Evolutionary conservation across 2,329 filamentous ascomycete genomes (phyloP), one percentile per base, ranked within the genome.

Genomic region (Penicillium brasilianum): DNA sequence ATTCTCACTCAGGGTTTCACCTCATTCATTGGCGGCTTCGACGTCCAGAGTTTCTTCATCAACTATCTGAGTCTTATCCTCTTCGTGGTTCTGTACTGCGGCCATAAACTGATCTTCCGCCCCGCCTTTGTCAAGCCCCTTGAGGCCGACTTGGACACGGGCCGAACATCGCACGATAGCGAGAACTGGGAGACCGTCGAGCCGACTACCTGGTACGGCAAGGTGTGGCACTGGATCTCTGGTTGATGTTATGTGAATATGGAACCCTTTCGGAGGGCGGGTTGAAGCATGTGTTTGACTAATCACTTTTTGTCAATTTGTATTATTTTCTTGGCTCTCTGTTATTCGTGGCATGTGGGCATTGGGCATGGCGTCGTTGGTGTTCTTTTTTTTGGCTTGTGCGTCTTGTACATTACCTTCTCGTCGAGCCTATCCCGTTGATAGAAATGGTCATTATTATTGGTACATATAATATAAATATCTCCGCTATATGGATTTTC

Each of bases 1-100:
- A 82, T 87, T 50, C 57, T 91, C 34, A 90, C 88, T 0, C 87
- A 87, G 70, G 89, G 88, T 4, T 91, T 90, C 76, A 86, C 86
- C 16, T 82, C 84, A 7, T 90, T 90, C 70, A 87, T 90, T 46
- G 78, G 76, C 0, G 37, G 60, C 13, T 91, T 88, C 85, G 78
- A 78, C 67, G 83, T 83, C 1, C 79, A 80, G 61, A 77, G 81
- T 39, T 91, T 91, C 69, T 89, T 90, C 63, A 82, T 85, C 2
- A 81, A 84, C 13, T 91, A 90, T 67, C 73, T 90, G 66, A 88
- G 86, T 65, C 71, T 90, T 58, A 85, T 90, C 22, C 69, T 90
- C 4, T 90, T 90, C 66, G 69, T 84, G 3, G 81, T 84, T 2
- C 72, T 89, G 9, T 88, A 84, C 66, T 56, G 83, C 0, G 86